Evolutionary conservation across 257 asterid species (phyloP), one percentile per base, ranked within the genome.

Genomic region (Fraxinus quadrangulata): DNA sequence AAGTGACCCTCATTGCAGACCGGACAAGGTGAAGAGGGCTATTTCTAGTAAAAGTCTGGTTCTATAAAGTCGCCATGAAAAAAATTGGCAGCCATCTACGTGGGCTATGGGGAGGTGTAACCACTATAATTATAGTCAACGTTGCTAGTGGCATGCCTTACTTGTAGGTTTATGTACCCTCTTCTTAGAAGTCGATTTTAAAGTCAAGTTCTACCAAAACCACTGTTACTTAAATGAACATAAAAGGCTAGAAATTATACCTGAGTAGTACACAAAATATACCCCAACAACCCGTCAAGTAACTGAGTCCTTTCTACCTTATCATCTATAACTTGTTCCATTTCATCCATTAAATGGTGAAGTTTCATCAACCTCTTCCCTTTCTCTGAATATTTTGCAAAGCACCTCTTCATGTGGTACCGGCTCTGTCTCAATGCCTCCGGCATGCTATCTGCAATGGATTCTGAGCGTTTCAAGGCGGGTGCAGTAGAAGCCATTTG

Each of bases 361-460:
- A 82, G 74, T 70, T 89, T 94, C 92, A 92, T 90, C 85, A 92
- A n/a, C 71, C 99, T 78, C 77, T 75, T 91, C 6, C 99, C 99
- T 71, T 88, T 89, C 71, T 90, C 97, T 1, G 79, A 75, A 81
- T 77, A 92, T 86, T 90, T 92, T 0, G 92, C 88, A 42, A 94
- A 94, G 86, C 99, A 94, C 67, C 85, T 92, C 90, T 88, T 92
- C 97, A 91, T 91, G 82, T 94, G 97, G 84, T 90, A 89, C 71
- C 92, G 89, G 89, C 96, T 94, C 77, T 92, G 95, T 82, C 95
- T 87, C 9, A 92, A 80, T 70, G 99, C 97, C 84, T 94, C 97
- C 5, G 97, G 97, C 98, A 94, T 92, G 86, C 88, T 89, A 70
- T 90, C 96, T 10, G 87, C 90, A 70, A 91, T 86, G 5, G 97